Conservation (phyloP, 805 yeast species). For the Myxozyma neglecta region DNA sequence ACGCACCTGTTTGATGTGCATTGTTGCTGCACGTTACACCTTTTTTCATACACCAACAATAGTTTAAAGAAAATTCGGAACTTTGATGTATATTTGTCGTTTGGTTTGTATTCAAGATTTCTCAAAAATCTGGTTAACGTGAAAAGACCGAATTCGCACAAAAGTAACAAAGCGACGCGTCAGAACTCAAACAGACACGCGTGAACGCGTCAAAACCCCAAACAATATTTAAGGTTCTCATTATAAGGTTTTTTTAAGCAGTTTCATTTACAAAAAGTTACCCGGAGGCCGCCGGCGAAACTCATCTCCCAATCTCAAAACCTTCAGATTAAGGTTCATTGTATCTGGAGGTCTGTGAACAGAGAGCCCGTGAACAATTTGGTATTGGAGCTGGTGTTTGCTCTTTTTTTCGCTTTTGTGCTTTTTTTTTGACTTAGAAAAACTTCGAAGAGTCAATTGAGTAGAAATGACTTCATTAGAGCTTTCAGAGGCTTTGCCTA, state of each 20-base stretch:
- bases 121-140: background rate
- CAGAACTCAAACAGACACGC: background rate
- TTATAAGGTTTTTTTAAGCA: too few species aligned
- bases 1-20: slow-evolving; percentile 30
- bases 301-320: background rate
- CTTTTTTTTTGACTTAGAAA: background rate
- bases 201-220: background rate
- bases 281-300: slow-evolving; percentile 15
- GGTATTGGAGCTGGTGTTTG: background rate
- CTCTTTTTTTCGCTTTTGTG: background rate
- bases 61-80: background rate
- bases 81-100: too few species aligned
- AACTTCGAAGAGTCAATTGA: background rate
- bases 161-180: background rate
- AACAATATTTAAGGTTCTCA: too few species aligned
- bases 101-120: too few species aligned
- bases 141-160: background rate
- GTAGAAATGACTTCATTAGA: slow-evolving; percentile 19
- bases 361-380: too few species aligned
- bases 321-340: background rate
- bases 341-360: too few species aligned
- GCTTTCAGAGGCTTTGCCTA: slow-evolving; percentile 19
- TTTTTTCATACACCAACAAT: background rate
- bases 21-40: background rate
- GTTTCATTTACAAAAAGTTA: too few species aligned